Evolutionary conservation across 2,329 filamentous ascomycete species (phyloP), one percentile per base, ranked within the genome.

Genomic region (Fusarium acutatum): DNA sequence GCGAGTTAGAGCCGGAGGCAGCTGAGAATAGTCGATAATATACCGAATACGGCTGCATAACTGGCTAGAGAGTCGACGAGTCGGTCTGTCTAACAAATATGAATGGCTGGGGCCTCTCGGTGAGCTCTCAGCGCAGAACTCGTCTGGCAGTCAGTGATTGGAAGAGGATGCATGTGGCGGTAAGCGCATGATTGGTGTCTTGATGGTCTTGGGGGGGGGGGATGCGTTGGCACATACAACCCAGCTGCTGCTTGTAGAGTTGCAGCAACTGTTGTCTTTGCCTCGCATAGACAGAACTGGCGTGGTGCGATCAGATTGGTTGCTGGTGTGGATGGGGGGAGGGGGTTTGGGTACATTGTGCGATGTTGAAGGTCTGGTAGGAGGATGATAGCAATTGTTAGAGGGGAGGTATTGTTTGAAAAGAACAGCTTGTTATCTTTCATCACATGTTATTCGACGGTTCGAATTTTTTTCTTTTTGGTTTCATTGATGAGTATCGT

Each of bases 141-240:
- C 61, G 60, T 71, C 69, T 77, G 75, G 75, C 74, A 77, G 7
- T 30, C 47, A 46, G 24, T 77, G 75, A 77, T 77, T 77, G 75
- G 75, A 58, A 67, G 52, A 64, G 60, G 66, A 26, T 68, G 71
- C 60, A 68, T 53, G 72, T 69, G 72, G 73, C 71, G 64, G 64
- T 32, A 60, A 53, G 76, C 77, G 75, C 71, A 73, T 80, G 79
- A 81, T 81, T 80, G 78, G 78, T 72, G 67, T 62, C 47, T 71
- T 58, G 60, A 62, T 47, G 67, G 52, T 58, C 59, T 58, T 34
- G 35, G 46, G 63, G 74, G 46, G 63, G 74, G 67, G 69, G 59
- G 73, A 70, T 69, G 75, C 74, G 75, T 74, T 76, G 75, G 75
- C 73, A 77, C 63, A 67, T 49, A 70, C 69, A 73, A 56, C 60